These are phyloP conservation scores for Zychaea mexicana DNA, from an alignment of 371 early-diverging fungal genomes.

Conservation along the genomic window DNA sequence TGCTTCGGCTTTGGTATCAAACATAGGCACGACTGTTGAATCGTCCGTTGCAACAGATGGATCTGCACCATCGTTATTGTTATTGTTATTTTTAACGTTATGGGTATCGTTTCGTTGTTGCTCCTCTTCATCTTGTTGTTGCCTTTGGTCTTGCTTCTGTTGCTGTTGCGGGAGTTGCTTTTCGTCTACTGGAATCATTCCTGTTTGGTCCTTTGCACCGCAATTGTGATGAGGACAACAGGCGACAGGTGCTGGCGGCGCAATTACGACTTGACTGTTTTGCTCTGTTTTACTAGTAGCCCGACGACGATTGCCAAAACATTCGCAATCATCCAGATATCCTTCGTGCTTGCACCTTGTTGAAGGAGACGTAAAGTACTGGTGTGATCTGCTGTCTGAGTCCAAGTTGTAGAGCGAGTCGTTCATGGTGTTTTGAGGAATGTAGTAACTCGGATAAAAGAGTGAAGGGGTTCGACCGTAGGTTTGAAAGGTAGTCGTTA, in stretches of 20 bases:
- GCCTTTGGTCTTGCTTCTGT: not conserved
- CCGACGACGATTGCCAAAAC: not conserved
- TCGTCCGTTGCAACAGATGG: not conserved
- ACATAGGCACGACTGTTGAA: not conserved
- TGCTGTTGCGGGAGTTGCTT: not conserved
- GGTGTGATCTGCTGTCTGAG: not conserved
- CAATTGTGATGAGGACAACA: not conserved
- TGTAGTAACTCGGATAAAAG: not conserved
- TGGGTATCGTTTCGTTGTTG: not conserved
- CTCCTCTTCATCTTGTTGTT: not conserved
- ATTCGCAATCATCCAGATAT: not conserved
- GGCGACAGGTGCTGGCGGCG: not conserved
- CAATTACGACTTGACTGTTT: not conserved
- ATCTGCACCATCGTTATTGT: not conserved
- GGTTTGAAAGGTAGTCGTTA: not conserved
- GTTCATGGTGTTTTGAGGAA: not conserved
- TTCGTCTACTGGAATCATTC: not conserved
- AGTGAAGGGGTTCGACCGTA: not conserved
- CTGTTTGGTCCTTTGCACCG: not conserved
- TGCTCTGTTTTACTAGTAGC: not conserved
- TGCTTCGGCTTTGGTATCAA: slow-evolving; percentile 1
- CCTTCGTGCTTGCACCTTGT: not conserved
- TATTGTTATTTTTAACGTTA: not conserved
- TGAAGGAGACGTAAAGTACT: not conserved
- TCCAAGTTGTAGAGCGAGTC: not conserved